These are phyloP conservation scores for Morella rubra DNA, from an alignment of 306 rosid genomes.

Conservation along the genomic window DNA sequence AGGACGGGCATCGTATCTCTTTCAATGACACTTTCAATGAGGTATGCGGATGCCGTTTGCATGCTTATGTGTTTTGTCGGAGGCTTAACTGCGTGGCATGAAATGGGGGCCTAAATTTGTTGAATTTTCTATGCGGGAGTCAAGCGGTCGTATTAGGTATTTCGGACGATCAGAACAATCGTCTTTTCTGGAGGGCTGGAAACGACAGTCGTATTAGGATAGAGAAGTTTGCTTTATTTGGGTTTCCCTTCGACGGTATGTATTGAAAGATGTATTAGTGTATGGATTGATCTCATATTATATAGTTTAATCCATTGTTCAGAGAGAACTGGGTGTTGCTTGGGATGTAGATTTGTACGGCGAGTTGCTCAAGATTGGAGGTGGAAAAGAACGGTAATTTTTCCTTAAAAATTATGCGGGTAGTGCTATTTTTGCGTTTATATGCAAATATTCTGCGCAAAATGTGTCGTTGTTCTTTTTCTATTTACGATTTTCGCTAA, in stretches of 20 bases:
- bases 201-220: not conserved
- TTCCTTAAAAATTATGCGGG: not conserved
- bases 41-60: conserved; percentile 31
- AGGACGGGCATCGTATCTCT: conserved; percentile 92
- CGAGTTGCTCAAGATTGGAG: conserved; percentile 94
- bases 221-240: not conserved
- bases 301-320: conserved; percentile 22
- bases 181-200: not conserved
- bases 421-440: not conserved
- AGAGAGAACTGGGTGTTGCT: conserved; percentile 83
- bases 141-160: too few species aligned
- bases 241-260: conserved; percentile 2
- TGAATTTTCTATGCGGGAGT: not conserved
- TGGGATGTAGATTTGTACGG: conserved; percentile 98
- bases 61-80: not conserved
- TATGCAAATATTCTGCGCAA: not conserved
- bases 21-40: conserved; percentile 90
- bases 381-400: conserved; percentile 90
- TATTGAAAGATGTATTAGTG: conserved; percentile 1
- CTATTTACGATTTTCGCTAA: not conserved
- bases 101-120: not conserved
- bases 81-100: not conserved
- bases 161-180: not conserved
- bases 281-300: conserved; percentile 7
- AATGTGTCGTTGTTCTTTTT: not conserved